Base-by-base conservation (phyloP, 805 yeast species). In the Babjeviella inositovora region DNA sequence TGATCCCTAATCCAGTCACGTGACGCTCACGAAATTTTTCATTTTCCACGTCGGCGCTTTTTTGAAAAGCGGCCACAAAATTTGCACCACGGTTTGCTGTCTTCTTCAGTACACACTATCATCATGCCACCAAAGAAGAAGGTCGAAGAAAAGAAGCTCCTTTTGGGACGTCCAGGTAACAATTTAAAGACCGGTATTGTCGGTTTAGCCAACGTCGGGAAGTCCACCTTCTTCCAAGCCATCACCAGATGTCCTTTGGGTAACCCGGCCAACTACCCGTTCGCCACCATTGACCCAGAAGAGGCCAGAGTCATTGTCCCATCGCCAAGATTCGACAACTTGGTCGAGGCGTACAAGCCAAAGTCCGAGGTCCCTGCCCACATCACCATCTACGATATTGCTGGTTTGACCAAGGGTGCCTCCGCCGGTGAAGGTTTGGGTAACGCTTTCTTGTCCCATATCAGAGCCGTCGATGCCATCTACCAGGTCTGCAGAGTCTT, bases 401-500 rank as follows among this genome's bases (percentile, higher is more conserved):
- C 98, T 29, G 98, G 98, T 51, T 64, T 90, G 47, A 87, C 97
- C 34, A 81, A 81, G 56, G 96, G 95, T 56, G 96, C 97, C 18
- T 71, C 82, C 30, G 75, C 79, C 25, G 97, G 97, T 51, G 96
- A 84, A 56, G 98, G 98, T 48, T 70, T 90, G 35, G 98, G 98
- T 45, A 90, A 90, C 52, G 93, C 93, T 32, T 90, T 90, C 67
- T 70, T 90, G 57, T 75, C 93, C 37, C 85, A 90, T 51, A 90
- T 90, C 41, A 71, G 97, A 55, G 90, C 94, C 23, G 98, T 90
- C 27, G 98, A 90, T 65, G 94, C 96, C 32, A 75, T 90, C 34
- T 90, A 79, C 59, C 97, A 90, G 59, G 94, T 90, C 34, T 97
- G 90, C 23, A 75, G 98, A 56, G 80, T 93, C 55, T 90, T 90